Evolutionary conservation across 768 basidiomycete species (phyloP), one percentile per base, ranked within the genome.

Genomic region (Peribolospora baueri): DNA sequence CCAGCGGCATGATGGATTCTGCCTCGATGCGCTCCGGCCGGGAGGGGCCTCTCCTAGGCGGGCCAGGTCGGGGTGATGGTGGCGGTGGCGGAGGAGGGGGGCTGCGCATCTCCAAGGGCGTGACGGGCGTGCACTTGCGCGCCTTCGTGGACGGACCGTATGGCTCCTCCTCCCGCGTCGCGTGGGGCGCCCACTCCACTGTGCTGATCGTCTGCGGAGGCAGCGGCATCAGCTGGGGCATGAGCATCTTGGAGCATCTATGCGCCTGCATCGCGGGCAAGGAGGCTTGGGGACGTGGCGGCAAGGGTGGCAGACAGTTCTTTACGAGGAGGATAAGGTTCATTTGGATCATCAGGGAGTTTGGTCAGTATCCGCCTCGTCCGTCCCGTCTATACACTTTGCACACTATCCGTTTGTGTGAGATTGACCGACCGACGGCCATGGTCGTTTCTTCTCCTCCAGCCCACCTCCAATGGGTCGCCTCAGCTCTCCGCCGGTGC

Each of bases 401-500:
- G 36, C 25, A 5, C 40, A 38, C 47, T 48, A 41, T 38, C 47
- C 25, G 41, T 36, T 5, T 36, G 13, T 36, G 52, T 40, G 42
- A 25, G 25, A 25, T 25, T 25, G 25, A 25, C 25, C 25, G 25
- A 25, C 25, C 25, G 25, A 25, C 25, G 25, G 25, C 25, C 25
- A 25, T 25, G 25, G 25, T 54, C 45, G 14, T 41, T 36, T 42
- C 25, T 51, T 46, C 40, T 39, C 43, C 36, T 47, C 11, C 60
- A 82, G 81, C 78, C 14, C 80, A 84, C 59, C 70, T 84, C 40
- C 76, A 79, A 54, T 84, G 82, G 82, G 77, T 80, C 56, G 80
- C 83, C 3, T 70, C 76, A 6, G 69, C 74, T 51, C 64, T 84
- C 42, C 74, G 76, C n/a, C 70, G 71, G 13, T 84, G 80, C 65